Conservation (phyloP, 768 basidiomycete genomes). For the Boletellus sp. region DNA sequence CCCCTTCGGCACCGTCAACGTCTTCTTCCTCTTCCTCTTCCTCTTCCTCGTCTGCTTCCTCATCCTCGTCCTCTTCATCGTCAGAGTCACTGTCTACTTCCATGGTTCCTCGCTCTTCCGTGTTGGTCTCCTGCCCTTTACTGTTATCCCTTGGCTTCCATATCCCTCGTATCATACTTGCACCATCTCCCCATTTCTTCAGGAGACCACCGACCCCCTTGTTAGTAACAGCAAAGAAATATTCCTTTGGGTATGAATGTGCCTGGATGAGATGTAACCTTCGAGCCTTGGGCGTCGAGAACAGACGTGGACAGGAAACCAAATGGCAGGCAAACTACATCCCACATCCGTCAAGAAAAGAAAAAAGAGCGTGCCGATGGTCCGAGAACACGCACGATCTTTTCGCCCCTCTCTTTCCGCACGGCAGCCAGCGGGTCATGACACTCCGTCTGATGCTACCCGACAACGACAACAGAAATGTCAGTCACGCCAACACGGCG, state of each 20-base stretch:
- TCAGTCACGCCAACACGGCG: conserved; percentile 2
- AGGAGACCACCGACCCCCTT: conserved; percentile 82
- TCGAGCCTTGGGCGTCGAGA: conserved; percentile 69
- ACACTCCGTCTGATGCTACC: conserved; percentile 78
- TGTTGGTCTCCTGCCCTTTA: conserved; percentile 10
- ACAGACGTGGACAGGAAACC: conserved; percentile 52
- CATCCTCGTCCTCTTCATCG: conserved; percentile 16
- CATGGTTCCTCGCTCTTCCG: conserved; percentile 15
- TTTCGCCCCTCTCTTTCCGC: conserved; percentile 75
- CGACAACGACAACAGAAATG: background rate
- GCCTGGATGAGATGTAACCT: conserved; percentile 77
- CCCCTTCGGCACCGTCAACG: conserved; percentile 20
- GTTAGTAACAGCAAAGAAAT: conserved; percentile 89
- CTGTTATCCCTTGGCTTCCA: conserved; percentile 55
- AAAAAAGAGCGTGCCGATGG: conserved; percentile 13
- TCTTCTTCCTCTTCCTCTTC: conserved; percentile 18
- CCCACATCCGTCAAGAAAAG: conserved; percentile 1
- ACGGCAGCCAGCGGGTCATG: conserved; percentile 84
- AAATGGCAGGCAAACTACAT: conserved; percentile 78
- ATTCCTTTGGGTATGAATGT: conserved; percentile 84
- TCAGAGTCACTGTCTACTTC: conserved; percentile 23
- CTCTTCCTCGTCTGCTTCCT: conserved; percentile 9
- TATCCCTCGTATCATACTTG: conserved; percentile 66
- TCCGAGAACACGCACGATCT: conserved; percentile 52
- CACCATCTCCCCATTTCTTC: conserved; percentile 80